Conservation (phyloP, 208 protist genomes). For the Trichomonas tenax region DNA sequence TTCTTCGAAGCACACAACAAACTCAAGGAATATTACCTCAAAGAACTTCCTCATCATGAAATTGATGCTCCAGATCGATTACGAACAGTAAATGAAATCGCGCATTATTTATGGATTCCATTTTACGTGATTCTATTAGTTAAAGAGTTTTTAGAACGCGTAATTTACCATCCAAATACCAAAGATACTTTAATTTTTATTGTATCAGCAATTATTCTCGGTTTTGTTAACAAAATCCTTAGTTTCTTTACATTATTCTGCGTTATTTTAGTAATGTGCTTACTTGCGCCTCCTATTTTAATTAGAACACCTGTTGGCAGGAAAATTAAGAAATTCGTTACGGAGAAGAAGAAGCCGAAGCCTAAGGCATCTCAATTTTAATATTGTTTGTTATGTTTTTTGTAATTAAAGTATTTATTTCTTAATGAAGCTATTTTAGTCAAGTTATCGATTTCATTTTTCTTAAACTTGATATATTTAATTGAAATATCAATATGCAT, state of each 20-base stretch:
- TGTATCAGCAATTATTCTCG: background rate
- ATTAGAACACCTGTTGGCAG: background rate
- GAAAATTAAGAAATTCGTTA: background rate
- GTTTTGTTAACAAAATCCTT: background rate
- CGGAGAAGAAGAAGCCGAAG: background rate
- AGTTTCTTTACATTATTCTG: background rate
- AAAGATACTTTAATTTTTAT: background rate
- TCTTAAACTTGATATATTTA: too few relatives aligned
- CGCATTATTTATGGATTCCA: background rate
- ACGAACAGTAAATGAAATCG: background rate
- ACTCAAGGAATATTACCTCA: background rate
- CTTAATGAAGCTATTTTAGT: too few relatives aligned
- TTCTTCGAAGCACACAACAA: background rate
- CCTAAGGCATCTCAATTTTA: too few relatives aligned
- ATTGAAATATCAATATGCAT: too few relatives aligned
- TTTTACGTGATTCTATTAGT: background rate
- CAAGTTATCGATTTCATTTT: too few relatives aligned
- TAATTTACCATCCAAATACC: background rate
- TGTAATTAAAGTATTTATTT: too few relatives aligned
- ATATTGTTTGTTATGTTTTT: too few relatives aligned
- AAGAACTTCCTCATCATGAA: background rate
- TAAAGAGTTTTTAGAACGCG: background rate
- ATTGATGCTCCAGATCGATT: background rate
- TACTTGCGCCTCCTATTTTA: background rate
- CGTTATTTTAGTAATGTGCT: background rate